Percentiles rank a stretch among this genome's conserved stretches.
phyloP scores from a whole-genome alignment of 2,329 filamentous ascomycete genomes.

The Aureobasidium zeae region DNA sequence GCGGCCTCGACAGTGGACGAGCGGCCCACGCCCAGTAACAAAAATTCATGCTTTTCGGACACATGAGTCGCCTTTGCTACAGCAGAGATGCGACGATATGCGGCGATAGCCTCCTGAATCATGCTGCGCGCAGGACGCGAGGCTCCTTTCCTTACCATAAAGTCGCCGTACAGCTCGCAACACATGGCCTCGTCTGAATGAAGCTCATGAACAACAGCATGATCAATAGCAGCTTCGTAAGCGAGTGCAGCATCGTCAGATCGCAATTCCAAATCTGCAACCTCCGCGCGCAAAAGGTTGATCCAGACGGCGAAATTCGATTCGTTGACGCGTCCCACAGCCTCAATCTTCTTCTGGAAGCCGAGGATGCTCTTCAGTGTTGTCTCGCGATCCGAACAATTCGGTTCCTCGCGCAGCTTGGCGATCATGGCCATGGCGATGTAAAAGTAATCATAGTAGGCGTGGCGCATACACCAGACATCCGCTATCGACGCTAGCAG shows the following conservation, averaged over 20 bases:
- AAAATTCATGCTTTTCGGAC: constrained; percentile 56
- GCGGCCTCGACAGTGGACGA: constrained; percentile 52
- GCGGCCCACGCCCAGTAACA: constrained; percentile 56
- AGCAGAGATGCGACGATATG: constrained; percentile 62
- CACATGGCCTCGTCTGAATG: constrained; percentile 63
- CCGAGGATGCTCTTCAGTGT: constrained; percentile 46
- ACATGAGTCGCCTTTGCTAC: constrained; percentile 59
- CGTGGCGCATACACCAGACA: constrained; percentile 36
- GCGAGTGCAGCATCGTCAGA: constrained; percentile 48
- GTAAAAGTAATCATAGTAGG: constrained; percentile 36
- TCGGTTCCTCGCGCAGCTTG: constrained; percentile 31
- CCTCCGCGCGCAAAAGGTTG: constrained; percentile 57
- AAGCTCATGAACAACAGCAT: constrained; percentile 57
- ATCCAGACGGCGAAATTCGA: constrained; percentile 66
- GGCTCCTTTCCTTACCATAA: constrained; percentile 56
- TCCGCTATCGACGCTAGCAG: constrained; percentile 34
- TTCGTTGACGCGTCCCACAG: constrained; percentile 54
- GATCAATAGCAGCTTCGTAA: constrained; percentile 65
- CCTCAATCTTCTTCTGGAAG: constrained; percentile 52
- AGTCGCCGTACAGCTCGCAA: constrained; percentile 65
- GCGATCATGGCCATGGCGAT: constrained; percentile 35
- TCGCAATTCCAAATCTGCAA: constrained; percentile 44
- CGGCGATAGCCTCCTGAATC: constrained; percentile 55
- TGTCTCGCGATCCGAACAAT: constrained; percentile 33
- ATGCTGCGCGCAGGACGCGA: constrained; percentile 60